Evolutionary conservation across 2,329 filamentous ascomycete species (phyloP).

Genomic region (Nothomitra cinnamomea): DNA sequence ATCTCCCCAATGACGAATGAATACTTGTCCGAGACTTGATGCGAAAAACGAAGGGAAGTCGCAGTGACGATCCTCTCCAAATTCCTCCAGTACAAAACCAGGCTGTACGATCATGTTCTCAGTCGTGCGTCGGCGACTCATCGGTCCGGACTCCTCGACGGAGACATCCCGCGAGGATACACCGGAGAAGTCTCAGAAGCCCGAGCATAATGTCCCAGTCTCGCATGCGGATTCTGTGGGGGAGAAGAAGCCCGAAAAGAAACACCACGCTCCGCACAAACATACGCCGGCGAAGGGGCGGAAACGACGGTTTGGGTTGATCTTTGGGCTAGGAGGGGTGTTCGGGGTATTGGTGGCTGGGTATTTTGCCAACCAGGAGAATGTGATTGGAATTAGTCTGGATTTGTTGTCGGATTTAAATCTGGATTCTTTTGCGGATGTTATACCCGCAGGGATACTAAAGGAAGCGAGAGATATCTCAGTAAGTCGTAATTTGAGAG

Average conservation of each 20-base stretch:
- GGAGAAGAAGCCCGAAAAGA: constrained; percentile 20
- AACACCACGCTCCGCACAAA: constrained; percentile 34
- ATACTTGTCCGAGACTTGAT: too few relatives aligned
- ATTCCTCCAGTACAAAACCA: too few relatives aligned
- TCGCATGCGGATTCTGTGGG: neutral
- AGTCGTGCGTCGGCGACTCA: neutral
- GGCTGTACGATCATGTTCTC: too few relatives aligned
- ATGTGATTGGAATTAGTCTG: constrained; percentile 74
- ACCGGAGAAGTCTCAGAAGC: neutral
- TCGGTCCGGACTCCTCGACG: neutral
- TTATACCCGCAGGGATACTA: constrained; percentile 69
- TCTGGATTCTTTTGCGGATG: constrained; percentile 74
- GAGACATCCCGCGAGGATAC: too few relatives aligned
- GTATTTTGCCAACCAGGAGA: constrained; percentile 78
- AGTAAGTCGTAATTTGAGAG: constrained; percentile 30
- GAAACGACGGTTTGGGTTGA: constrained; percentile 62
- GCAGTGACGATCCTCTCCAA: too few relatives aligned
- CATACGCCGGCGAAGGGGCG: constrained; percentile 19
- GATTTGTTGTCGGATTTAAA: constrained; percentile 54
- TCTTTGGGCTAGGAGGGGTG: constrained; percentile 78
- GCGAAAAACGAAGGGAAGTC: too few relatives aligned
- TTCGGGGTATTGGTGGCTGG: constrained; percentile 78
- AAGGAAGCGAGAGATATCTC: constrained; percentile 75
- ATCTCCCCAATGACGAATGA: too few relatives aligned
- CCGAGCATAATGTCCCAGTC: too few relatives aligned